Evolutionary conservation across 106 monocot genomes (phyloP).

Genomic region (Allium cepa): DNA sequence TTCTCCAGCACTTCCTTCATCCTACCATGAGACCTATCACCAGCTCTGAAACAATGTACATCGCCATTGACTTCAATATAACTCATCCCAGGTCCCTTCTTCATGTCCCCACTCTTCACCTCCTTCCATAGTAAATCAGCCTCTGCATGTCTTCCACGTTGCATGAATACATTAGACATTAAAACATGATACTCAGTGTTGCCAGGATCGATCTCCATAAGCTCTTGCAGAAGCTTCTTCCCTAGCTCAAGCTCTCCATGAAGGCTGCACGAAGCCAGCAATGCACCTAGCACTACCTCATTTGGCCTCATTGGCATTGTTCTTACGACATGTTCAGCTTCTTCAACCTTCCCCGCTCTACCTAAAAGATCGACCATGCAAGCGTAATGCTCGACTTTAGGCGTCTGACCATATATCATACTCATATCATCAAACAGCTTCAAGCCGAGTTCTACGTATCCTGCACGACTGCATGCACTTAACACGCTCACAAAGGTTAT

Average conservation of each 20-base stretch:
- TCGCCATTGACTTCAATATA: conserved; percentile 40
- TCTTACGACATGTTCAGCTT: conserved; percentile 49
- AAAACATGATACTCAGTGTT: conserved; percentile 41
- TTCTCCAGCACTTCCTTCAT: conserved; percentile 31
- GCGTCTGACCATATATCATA: conserved; percentile 24
- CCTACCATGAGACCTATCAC: conserved; percentile 47
- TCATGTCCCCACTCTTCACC: conserved; percentile 20
- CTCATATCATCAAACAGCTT: conserved; percentile 21
- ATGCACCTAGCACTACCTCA: conserved; percentile 65
- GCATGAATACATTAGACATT: conserved; percentile 38
- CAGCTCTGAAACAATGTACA: conserved; percentile 50
- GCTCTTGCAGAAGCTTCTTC: conserved; percentile 27
- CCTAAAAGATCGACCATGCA: conserved; percentile 75
- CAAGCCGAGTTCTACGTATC: conserved; percentile 38
- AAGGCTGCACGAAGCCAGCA: conserved; percentile 47
- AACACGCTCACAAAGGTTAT: conserved; percentile 62
- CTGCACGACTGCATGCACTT: conserved; percentile 56
- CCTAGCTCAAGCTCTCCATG: conserved; percentile 41
- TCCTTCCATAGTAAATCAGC: conserved; percentile 25
- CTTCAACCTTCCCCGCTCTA: conserved; percentile 42
- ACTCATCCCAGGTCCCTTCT: conserved; percentile 51
- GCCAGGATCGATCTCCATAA: conserved; percentile 27
- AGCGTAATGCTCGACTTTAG: conserved; percentile 57
- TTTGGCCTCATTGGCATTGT: conserved; percentile 54
- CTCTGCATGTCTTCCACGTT: conserved; percentile 25